Evolutionary conservation across 2,329 filamentous ascomycete species (phyloP).

Genomic region (Cladosporium sp.): DNA sequence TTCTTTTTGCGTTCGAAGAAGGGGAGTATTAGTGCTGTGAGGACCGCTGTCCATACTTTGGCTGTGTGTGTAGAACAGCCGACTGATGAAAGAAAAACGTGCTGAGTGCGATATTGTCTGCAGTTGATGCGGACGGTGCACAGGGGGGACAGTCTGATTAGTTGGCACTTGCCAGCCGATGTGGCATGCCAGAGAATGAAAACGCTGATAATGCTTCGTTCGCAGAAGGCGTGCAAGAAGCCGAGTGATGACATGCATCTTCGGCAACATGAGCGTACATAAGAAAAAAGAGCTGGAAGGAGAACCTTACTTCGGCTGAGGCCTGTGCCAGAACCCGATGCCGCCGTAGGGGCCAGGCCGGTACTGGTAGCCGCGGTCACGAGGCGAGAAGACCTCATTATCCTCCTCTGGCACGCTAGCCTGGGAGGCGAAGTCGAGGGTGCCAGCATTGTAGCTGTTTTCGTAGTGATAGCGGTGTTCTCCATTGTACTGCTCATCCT

Average conservation of each 20-base stretch:
- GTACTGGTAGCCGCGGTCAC: not conserved
- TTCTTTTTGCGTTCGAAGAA: not conserved
- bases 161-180: not conserved
- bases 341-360: not conserved
- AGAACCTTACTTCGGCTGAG: constrained; percentile 5
- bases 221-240: not conserved
- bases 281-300: not conserved
- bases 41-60: not conserved
- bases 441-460: not conserved
- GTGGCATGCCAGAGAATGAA: not conserved
- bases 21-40: constrained; percentile 11
- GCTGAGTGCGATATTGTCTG: not conserved
- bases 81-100: not conserved
- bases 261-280: not conserved
- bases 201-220: not conserved
- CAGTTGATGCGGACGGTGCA: constrained; percentile 16
- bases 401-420: not conserved
- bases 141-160: not conserved
- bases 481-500: not conserved
- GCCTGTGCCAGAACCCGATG: not conserved
- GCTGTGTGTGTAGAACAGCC: not conserved
- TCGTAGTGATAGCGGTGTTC: not conserved
- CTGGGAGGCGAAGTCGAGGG: not conserved
- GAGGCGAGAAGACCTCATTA: constrained; percentile 7
- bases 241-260: not conserved